Evolutionary conservation across 768 basidiomycete species (phyloP).

Genomic region (Rhodotorula toruloides): DNA sequence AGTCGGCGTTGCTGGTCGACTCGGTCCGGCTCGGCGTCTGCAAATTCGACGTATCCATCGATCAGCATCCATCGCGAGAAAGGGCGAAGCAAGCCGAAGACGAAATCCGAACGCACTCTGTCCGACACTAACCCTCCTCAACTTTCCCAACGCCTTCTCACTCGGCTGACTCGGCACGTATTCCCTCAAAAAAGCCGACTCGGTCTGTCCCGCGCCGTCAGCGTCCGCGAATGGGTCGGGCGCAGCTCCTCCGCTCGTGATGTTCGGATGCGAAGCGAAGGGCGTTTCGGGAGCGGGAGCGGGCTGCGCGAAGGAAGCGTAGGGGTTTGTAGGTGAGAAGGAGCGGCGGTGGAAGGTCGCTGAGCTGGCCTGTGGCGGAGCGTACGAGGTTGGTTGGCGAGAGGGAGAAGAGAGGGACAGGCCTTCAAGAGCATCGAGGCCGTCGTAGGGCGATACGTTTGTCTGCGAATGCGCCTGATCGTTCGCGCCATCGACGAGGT

Average conservation of each 20-base stretch:
- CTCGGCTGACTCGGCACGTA: constrained; percentile 16
- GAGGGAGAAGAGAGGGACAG: not conserved
- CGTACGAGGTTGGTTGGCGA: not conserved
- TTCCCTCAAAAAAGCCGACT: not conserved
- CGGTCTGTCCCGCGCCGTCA: not conserved
- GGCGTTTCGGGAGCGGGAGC: not conserved
- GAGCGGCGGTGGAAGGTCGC: not conserved
- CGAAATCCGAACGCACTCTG: not conserved
- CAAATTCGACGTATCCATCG: no score
- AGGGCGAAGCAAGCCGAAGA: not conserved
- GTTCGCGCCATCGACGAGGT: not conserved
- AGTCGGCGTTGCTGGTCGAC: constrained; percentile 6
- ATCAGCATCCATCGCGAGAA: no score
- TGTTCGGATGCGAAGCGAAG: not conserved
- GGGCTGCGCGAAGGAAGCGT: constrained; percentile 7
- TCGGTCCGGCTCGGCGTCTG: not conserved
- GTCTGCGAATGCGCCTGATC: not conserved
- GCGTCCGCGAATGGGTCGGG: not conserved
- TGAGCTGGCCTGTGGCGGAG: no score
- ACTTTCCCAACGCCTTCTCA: constrained; percentile 32
- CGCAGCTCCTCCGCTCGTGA: no score
- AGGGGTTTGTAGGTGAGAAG: constrained; percentile 29
- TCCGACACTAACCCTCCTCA: constrained; percentile 21
- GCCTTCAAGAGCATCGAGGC: not conserved
- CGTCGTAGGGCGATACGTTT: constrained; percentile 1